Evolutionary conservation across 2,329 filamentous ascomycete species (phyloP).

Genomic region (Penicillium sp.): DNA sequence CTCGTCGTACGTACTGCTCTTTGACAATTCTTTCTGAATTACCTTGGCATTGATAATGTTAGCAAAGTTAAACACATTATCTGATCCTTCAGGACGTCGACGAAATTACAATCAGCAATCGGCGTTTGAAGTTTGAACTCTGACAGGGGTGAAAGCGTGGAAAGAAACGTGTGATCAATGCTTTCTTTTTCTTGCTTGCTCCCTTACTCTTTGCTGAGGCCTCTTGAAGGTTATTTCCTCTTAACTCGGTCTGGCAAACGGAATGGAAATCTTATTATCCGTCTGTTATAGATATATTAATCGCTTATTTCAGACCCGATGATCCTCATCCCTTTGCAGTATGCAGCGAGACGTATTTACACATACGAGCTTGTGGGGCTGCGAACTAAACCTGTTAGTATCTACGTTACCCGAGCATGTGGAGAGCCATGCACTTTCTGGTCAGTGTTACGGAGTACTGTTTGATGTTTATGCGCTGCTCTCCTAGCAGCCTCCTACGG

Average conservation of each 20-base stretch:
- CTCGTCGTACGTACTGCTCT: background rate
- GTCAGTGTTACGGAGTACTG: background rate
- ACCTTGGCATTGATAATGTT: too few species aligned
- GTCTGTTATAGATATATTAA: background rate
- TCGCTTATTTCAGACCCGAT: background rate
- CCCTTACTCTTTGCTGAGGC: background rate
- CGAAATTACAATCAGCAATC: background rate
- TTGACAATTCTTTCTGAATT: background rate
- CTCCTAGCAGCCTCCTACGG: background rate
- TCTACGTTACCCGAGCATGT: background rate
- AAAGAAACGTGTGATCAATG: conserved; percentile 6
- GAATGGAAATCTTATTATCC: background rate
- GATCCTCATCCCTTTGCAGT: background rate
- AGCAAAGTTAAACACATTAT: background rate
- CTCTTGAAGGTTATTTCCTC: too few species aligned
- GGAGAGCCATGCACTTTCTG: conserved; percentile 6
- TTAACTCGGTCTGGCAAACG: background rate
- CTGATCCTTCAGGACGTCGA: background rate
- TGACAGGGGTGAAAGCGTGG: background rate
- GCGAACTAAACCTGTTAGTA: background rate
- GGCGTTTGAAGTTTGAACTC: background rate
- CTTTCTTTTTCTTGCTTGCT: background rate
- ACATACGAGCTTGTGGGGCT: conserved; percentile 9
- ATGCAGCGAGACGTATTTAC: background rate
- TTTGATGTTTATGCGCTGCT: background rate